Percentiles rank a stretch among this genome's conserved stretches.
phyloP scores from a whole-genome alignment of 75 land plant genomes.

The Sequoiadendron giganteum region DNA sequence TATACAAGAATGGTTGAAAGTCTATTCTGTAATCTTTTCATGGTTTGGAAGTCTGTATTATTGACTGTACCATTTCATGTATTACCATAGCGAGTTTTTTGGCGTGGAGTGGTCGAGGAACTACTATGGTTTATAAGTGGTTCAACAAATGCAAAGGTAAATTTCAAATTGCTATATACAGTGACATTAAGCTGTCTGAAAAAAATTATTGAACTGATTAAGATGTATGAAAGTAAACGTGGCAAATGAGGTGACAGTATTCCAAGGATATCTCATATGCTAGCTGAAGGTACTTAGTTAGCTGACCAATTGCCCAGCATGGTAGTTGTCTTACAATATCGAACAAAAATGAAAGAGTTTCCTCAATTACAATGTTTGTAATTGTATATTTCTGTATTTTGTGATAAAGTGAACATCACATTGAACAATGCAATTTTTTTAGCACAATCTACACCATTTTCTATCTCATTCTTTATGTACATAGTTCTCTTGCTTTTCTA shows the following conservation, averaged over 20 bases:
- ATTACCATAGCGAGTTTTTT: constrained; percentile 71
- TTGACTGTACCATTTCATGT: neutral
- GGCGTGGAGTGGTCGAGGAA: constrained; percentile 99
- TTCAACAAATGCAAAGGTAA: constrained; percentile 97
- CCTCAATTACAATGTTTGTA: neutral
- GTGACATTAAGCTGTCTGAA: neutral
- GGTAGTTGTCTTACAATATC: neutral
- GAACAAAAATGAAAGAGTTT: neutral
- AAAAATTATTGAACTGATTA: neutral
- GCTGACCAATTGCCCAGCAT: neutral
- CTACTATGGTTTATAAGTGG: constrained; percentile 99
- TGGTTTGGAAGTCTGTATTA: neutral
- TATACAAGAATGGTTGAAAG: neutral
- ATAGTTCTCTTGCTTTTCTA: neutral
- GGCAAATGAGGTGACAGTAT: neutral
- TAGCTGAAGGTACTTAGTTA: neutral
- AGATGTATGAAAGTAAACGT: neutral
- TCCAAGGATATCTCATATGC: neutral
- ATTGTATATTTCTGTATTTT: neutral
- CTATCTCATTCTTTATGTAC: neutral
- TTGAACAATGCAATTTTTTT: neutral
- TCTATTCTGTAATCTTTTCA: neutral
- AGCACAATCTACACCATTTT: neutral
- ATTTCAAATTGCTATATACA: neutral
- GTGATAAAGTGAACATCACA: neutral